phyloP scores from a whole-genome alignment of 2,329 filamentous ascomycete species.

The Trichoderma atroviride region DNA sequence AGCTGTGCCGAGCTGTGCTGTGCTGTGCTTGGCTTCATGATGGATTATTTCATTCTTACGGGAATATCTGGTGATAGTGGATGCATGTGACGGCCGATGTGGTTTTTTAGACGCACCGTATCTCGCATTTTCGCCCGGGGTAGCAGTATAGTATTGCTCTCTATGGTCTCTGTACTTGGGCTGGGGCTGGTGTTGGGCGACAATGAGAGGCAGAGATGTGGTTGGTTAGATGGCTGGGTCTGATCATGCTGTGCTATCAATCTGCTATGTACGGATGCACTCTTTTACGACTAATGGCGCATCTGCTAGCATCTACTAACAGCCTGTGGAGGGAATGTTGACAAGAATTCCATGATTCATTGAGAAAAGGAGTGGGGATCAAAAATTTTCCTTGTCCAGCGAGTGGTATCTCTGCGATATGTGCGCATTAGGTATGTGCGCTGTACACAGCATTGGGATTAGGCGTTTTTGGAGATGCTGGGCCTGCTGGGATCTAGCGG shows the following conservation, averaged over 20 bases:
- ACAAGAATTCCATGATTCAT: background rate
- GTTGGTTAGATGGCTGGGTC: background rate
- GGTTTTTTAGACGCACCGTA: too few species aligned
- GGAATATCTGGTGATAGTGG: background rate
- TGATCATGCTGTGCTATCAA: background rate
- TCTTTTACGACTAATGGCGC: background rate
- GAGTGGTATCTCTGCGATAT: background rate
- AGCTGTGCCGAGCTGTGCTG: background rate
- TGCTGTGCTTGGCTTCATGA: background rate
- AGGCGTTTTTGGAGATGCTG: background rate
- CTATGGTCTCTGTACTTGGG: background rate
- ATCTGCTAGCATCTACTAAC: background rate
- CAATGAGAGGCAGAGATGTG: background rate
- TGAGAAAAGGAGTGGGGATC: conserved; percentile 9
- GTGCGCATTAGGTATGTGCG: background rate
- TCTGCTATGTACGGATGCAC: background rate
- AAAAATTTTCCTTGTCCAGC: background rate
- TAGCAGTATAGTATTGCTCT: too few species aligned
- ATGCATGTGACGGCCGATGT: background rate
- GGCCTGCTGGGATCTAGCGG: background rate
- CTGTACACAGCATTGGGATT: background rate
- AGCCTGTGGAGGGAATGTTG: background rate
- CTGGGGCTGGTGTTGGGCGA: background rate
- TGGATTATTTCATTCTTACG: background rate
- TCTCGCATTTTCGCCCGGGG: background rate